phyloP scores from a whole-genome alignment of 768 basidiomycete species.

The Fistulinella prunicolor region DNA sequence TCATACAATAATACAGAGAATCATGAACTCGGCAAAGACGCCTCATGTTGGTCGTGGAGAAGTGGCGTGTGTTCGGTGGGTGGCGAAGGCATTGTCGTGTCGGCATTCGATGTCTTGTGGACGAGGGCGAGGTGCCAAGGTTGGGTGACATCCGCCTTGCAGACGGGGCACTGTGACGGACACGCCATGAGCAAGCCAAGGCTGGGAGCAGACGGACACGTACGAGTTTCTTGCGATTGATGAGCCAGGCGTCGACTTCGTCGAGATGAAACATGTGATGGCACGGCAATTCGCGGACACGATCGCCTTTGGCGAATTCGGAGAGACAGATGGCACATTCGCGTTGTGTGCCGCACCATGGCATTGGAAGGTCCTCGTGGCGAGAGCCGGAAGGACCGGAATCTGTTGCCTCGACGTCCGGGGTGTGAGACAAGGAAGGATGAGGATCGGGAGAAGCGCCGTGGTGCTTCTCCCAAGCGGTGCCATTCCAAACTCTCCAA shows the following conservation, averaged over 20 bases:
- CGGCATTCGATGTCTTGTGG: constrained; percentile 8
- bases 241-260: constrained; percentile 91
- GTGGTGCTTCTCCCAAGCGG: constrained; percentile 77
- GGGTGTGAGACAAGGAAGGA: constrained; percentile 22
- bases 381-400: constrained; percentile 26
- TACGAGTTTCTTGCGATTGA: constrained; percentile 89
- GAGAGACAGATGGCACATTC: constrained; percentile 95
- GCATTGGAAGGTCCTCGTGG: constrained; percentile 37
- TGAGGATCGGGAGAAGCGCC: constrained; percentile 27
- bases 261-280: constrained; percentile 92
- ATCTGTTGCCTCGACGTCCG: constrained; percentile 38
- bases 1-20: constrained; percentile 25
- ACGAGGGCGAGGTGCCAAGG: constrained; percentile 36
- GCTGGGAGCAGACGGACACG: constrained; percentile 29
- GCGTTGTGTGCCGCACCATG: constrained; percentile 77
- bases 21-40: constrained; percentile 14
- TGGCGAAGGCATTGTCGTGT: constrained; percentile 12
- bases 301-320: constrained; percentile 83
- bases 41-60: constrained; percentile 20
- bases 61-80: constrained; percentile 35
- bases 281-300: constrained; percentile 89
- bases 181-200: constrained; percentile 5
- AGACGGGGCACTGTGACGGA: constrained; percentile 73
- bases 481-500: constrained; percentile 80
- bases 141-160: constrained; percentile 88